A percentile compares a stretch with the other conserved stretches of the same genome.
Evolutionary conservation across 371 early-diverging fungal species (phyloP).

Genomic region (Dinochytrium kinnereticum): DNA sequence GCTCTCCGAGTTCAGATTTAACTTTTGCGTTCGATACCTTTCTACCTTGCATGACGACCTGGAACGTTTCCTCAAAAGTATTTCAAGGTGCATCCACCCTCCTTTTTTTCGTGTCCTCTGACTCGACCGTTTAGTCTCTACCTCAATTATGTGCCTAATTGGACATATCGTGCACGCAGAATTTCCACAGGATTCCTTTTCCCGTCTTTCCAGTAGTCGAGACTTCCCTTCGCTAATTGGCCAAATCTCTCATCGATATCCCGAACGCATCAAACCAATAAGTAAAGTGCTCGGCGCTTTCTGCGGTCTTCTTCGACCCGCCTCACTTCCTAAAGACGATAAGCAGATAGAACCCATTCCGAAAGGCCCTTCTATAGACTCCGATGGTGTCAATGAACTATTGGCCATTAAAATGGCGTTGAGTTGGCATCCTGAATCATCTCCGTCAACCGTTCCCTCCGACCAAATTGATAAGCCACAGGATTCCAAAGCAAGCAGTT

Average conservation of each 20-base stretch:
- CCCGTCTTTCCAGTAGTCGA: conserved; percentile 13
- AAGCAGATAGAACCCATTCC: no score
- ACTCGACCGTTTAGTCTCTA: conserved; percentile 14
- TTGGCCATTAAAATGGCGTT: background rate
- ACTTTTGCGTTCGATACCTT: conserved; percentile 31
- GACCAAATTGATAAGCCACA: no score
- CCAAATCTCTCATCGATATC: conserved; percentile 7
- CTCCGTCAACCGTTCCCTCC: no score
- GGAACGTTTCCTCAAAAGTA: conserved; percentile 22
- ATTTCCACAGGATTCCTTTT: conserved; percentile 16
- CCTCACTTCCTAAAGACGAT: no score
- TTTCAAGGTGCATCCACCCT: conserved; percentile 20
- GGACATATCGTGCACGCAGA: conserved; percentile 7
- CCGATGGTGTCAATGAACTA: background rate
- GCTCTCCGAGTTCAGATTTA: conserved; percentile 33
- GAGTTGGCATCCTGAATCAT: background rate
- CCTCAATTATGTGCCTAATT: conserved; percentile 10
- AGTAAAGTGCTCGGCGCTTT: background rate
- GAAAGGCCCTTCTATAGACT: no score
- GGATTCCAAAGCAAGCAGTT: no score
- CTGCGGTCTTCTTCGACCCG: background rate
- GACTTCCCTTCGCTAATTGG: conserved; percentile 29
- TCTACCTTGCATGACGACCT: conserved; percentile 27
- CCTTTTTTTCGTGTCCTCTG: no score
- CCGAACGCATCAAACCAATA: background rate